A percentile compares a stretch with the other conserved stretches of the same genome.
Conservation (phyloP, 208 protist genomes). For the Hexamita inflata region DNA sequence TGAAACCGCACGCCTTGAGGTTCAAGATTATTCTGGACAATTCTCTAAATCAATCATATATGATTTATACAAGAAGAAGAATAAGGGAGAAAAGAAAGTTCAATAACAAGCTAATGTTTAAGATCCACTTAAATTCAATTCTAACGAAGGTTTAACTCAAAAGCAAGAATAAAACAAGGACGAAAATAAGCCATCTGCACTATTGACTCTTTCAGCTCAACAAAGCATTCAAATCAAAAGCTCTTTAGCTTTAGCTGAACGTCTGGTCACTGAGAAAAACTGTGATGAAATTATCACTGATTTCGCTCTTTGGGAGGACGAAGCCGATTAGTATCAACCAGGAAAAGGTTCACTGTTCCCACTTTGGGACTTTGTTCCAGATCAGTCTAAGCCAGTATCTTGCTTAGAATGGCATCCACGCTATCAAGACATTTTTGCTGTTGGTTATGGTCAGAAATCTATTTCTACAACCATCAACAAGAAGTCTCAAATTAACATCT, state of each 20-base stretch:
- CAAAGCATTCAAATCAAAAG: background rate
- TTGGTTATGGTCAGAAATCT: background rate
- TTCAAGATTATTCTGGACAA: background rate
- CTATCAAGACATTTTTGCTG: constrained; percentile 13
- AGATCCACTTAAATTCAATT: constrained; percentile 9
- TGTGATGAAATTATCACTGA: constrained; percentile 6
- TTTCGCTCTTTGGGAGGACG: background rate
- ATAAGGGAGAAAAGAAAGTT: background rate
- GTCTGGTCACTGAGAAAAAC: background rate
- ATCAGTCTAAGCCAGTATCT: background rate
- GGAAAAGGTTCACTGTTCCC: constrained; percentile 13
- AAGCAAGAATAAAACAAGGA: constrained; percentile 5
- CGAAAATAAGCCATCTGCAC: constrained; percentile 2
- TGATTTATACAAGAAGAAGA: constrained; percentile 18
- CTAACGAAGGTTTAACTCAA: background rate
- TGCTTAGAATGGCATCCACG: background rate
- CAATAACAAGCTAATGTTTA: background rate
- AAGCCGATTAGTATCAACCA: background rate
- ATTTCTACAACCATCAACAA: background rate
- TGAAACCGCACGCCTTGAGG: background rate
- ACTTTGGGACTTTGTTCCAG: constrained; percentile 1
- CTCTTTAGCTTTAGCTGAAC: background rate
- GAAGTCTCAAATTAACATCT: background rate
- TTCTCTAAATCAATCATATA: constrained; percentile 17
- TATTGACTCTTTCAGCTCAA: background rate